A percentile compares a stretch with the other conserved stretches of the same genome.
Evolutionary conservation across 1,139 yeast species (phyloP).

Genomic region (Suhomyces bokatorum): DNA sequence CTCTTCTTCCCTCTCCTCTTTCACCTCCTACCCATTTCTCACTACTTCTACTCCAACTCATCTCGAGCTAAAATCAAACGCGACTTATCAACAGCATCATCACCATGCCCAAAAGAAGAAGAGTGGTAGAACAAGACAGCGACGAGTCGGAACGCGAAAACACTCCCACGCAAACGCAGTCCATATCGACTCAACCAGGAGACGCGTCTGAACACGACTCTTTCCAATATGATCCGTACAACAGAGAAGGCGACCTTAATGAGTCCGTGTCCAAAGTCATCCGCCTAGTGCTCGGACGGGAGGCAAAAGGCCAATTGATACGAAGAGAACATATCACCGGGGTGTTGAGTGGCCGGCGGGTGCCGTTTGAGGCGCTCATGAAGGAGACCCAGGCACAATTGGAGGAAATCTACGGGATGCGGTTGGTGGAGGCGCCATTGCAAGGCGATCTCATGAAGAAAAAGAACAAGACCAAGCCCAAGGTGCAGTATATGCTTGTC

Average conservation of each 20-base stretch:
- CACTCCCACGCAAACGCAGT: neutral
- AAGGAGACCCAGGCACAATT: conserved; percentile 22
- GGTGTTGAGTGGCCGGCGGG: conserved; percentile 17
- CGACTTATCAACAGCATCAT: neutral
- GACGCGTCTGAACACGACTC: neutral
- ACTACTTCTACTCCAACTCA: too few species aligned
- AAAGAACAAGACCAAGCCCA: conserved; percentile 11
- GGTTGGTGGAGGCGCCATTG: conserved; percentile 23
- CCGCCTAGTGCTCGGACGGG: conserved; percentile 27
- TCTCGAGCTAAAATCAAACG: too few species aligned
- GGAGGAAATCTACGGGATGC: conserved; percentile 32
- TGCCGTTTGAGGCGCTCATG: conserved; percentile 22
- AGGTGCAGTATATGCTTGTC: conserved; percentile 21
- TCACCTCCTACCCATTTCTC: too few species aligned
- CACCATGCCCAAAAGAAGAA: neutral
- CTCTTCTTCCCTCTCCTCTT: too few species aligned
- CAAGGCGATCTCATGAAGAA: conserved; percentile 10
- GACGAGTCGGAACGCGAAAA: neutral
- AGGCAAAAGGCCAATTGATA: conserved; percentile 26
- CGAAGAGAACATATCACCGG: conserved; percentile 30
- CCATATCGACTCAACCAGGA: neutral
- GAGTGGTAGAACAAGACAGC: neutral
- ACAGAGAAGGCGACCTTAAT: conserved; percentile 10
- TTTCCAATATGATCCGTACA: neutral
- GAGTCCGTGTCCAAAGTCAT: conserved; percentile 22